Percentiles rank a stretch among this genome's conserved stretches.
Conservation (phyloP, 1,284 basidiomycete genomes). For the Trichosporon ovoides region DNA sequence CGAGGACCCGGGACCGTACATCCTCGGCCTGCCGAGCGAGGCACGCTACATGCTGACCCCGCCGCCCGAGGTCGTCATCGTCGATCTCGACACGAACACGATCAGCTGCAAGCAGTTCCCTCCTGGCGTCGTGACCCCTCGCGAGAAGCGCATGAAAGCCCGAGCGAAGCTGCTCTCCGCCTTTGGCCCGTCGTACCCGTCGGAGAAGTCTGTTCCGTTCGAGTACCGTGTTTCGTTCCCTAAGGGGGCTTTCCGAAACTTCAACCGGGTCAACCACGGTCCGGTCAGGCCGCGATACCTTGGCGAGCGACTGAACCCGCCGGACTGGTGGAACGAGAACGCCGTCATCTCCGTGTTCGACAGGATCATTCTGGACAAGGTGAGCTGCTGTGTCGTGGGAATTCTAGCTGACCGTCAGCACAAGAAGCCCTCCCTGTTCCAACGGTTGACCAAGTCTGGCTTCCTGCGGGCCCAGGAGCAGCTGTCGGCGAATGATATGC, state of each 20-base stretch:
- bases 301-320: conserved; percentile 64
- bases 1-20: conserved; percentile 70
- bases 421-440: conserved; percentile 82
- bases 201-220: conserved; percentile 39
- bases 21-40: conserved; percentile 84
- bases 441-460: conserved; percentile 63
- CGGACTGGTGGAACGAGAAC: conserved; percentile 87
- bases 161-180: conserved; percentile 68
- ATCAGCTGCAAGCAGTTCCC: conserved; percentile 73
- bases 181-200: conserved; percentile 58
- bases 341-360: conserved; percentile 85
- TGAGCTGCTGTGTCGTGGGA: conserved; percentile 41
- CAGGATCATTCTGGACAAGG: conserved; percentile 77
- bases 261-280: conserved; percentile 37
- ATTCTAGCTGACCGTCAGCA: conserved; percentile 53
- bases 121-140: conserved; percentile 68
- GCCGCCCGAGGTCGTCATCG: conserved; percentile 75
- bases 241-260: conserved; percentile 58
- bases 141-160: conserved; percentile 77
- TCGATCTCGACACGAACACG: conserved; percentile 66
- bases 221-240: conserved; percentile 96
- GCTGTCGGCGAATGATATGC: conserved; percentile 70
- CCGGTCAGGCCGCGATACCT: conserved; percentile 31
- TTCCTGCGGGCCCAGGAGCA: conserved; percentile 70
- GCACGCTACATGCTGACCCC: conserved; percentile 71